Evolutionary conservation across 2,329 filamentous ascomycete species (phyloP).

Genomic region (Macrophomina pseudophaseolina): DNA sequence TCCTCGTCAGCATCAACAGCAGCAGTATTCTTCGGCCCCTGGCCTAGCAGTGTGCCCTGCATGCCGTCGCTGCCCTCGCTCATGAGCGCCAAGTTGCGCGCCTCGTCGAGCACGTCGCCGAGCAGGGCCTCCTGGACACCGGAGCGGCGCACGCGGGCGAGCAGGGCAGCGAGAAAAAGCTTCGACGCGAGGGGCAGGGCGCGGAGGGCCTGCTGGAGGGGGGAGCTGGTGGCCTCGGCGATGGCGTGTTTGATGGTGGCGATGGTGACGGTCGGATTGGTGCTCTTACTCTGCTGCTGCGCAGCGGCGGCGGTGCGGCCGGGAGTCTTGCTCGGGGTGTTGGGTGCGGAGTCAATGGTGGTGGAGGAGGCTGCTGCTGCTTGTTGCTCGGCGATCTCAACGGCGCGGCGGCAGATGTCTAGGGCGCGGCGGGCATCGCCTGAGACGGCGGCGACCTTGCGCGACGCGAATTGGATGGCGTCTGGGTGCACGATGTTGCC

Average conservation of each 20-base stretch:
- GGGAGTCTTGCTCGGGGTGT: slow-evolving; percentile 66
- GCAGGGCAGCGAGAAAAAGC: slow-evolving; percentile 80
- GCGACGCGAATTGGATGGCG: slow-evolving; percentile 92
- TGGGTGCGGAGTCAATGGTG: slow-evolving; percentile 49
- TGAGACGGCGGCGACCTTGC: slow-evolving; percentile 95
- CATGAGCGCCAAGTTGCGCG: slow-evolving; percentile 69
- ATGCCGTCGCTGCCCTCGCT: slow-evolving; percentile 63
- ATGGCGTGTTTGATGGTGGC: slow-evolving; percentile 93
- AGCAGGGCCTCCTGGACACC: slow-evolving; percentile 87
- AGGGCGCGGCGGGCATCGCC: slow-evolving; percentile 91
- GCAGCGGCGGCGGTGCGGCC: slow-evolving; percentile 25
- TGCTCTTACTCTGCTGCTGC: background rate
- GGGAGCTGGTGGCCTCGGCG: slow-evolving; percentile 90
- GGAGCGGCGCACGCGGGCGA: slow-evolving; percentile 78
- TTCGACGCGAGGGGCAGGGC: slow-evolving; percentile 82
- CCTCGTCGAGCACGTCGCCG: slow-evolving; percentile 88
- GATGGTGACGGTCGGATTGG: slow-evolving; percentile 73
- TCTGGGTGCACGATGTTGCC: slow-evolving; percentile 91
- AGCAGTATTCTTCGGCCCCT: slow-evolving; percentile 27
- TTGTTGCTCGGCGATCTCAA: slow-evolving; percentile 80
- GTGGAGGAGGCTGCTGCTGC: slow-evolving; percentile 39
- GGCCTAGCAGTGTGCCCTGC: slow-evolving; percentile 63
- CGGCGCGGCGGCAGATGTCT: slow-evolving; percentile 92
- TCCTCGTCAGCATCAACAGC: slow-evolving; percentile 28
- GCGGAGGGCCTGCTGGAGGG: slow-evolving; percentile 86